Evolutionary conservation across 2,329 filamentous ascomycete species (phyloP).

Genomic region (Drechslera avenae): DNA sequence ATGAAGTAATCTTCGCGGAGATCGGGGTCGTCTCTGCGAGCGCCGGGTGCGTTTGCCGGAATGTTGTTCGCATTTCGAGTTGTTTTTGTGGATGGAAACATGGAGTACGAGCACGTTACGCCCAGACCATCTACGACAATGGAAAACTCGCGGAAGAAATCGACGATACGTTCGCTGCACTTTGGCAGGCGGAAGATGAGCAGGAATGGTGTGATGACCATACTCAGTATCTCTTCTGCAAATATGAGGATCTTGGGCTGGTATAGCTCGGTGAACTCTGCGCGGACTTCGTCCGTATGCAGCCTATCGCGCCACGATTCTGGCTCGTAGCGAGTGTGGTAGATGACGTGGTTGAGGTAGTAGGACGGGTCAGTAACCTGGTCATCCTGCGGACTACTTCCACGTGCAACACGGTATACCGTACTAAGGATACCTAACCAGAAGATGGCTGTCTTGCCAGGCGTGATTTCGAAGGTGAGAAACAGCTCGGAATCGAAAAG

Average conservation of each 20-base stretch:
- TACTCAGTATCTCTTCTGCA: slow-evolving; percentile 87
- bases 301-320: slow-evolving; percentile 85
- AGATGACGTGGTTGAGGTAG: slow-evolving; percentile 84
- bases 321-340: slow-evolving; percentile 91
- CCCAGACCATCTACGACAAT: slow-evolving; percentile 95
- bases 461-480: slow-evolving; percentile 87
- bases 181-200: slow-evolving; percentile 84
- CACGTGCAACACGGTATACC: slow-evolving; percentile 81
- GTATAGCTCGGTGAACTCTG: slow-evolving; percentile 88
- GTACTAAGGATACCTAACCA: slow-evolving; percentile 83
- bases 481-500: slow-evolving; percentile 91
- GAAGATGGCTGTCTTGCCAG: slow-evolving; percentile 85
- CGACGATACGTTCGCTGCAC: slow-evolving; percentile 89
- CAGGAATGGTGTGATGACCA: slow-evolving; percentile 88
- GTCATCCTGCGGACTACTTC: slow-evolving; percentile 80
- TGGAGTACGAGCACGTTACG: slow-evolving; percentile 95
- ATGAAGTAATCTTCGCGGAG: slow-evolving; percentile 91
- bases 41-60: slow-evolving; percentile 45
- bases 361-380: slow-evolving; percentile 93
- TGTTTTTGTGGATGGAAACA: slow-evolving; percentile 94
- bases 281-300: slow-evolving; percentile 92
- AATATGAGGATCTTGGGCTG: slow-evolving; percentile 93
- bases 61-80: slow-evolving; percentile 57
- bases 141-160: slow-evolving; percentile 98
- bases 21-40: slow-evolving; percentile 56